Evolutionary conservation across 2,329 filamentous ascomycete genomes (phyloP), one percentile per base, ranked within the genome.

Genomic region (Catunica adiposa): DNA sequence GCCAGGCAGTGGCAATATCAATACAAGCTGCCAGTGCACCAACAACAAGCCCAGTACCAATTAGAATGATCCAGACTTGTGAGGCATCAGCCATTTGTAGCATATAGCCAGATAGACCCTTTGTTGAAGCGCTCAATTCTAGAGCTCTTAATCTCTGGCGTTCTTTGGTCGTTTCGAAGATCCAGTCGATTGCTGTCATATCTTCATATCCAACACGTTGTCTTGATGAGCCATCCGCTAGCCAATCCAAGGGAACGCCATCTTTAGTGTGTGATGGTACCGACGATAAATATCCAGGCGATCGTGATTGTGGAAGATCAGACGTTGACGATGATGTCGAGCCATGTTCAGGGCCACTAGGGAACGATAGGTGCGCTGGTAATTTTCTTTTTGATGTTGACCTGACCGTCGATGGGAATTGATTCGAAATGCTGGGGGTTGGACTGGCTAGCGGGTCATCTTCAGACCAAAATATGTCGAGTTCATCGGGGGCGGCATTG

Each of bases 131-230:
- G 6, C 81, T 77, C 62, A 77, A 79, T 0, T 84, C 79, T 20
- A 98, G 73, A 29, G 84, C 78, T n/a, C 88, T 80, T 63, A 94
- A 71, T 23, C 92, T 80, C 67, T 94, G 88, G 20, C 92, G 80
- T 70, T 98, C 92, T 68, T 96, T 96, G 54, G 86, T 92, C 66
- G 97, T 95, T 68, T 98, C 92, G 63, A 95, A 97, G 65, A 97
- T 97, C 92, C 92, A 98, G 71, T 98, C 92, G 66, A 98, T 98
- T 58, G 92, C 90, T 15, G 90, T 96, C 66, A 96, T 74, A 69
- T 98, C 86, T 65, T 96, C 90, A 70, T 98, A 98, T 55, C 86
- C 90, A 38, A 96, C 89, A 64, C 92, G 80, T 54, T 88, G 80
- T 11, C 48, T 37, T 20, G 38, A 42, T 2, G 48, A 25, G 1